These are phyloP conservation scores for Heterococcus sp. DNA, from an alignment of 108 stramenopile genomes.

Conservation along the genomic window DNA sequence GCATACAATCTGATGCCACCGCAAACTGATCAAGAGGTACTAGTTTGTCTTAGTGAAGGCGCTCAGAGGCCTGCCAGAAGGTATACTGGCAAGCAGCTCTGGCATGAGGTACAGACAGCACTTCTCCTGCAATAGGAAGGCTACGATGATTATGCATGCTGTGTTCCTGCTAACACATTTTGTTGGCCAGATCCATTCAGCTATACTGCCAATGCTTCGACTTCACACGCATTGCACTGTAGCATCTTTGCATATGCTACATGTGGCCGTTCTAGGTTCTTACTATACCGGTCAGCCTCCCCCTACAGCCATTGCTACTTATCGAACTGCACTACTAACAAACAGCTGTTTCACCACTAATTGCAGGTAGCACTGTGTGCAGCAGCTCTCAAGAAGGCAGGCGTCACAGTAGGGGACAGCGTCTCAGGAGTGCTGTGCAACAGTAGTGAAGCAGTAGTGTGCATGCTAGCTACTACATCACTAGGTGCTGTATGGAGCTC, in stretches of 20 bases:
- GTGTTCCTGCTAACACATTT: too few relatives aligned
- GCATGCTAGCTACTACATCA: conserved; percentile 23
- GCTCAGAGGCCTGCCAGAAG: background rate
- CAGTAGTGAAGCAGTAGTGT: conserved; percentile 23
- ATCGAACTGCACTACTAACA: too few relatives aligned
- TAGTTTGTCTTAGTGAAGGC: background rate
- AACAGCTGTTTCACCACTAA: background rate
- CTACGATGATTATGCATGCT: too few relatives aligned
- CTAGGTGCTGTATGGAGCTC: conserved; percentile 40
- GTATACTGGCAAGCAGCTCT: background rate
- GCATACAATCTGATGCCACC: conserved; percentile 33
- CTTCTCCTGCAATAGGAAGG: too few relatives aligned
- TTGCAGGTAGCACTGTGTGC: conserved; percentile 4
- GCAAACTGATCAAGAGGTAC: conserved; percentile 8
- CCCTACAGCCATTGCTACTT: too few relatives aligned
- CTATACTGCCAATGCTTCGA: too few relatives aligned
- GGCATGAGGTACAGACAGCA: background rate
- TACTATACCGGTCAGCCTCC: too few relatives aligned
- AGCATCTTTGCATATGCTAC: too few relatives aligned
- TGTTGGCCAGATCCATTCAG: too few relatives aligned
- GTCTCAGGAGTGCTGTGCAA: conserved; percentile 35
- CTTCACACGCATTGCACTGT: too few relatives aligned
- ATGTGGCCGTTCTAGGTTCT: too few relatives aligned
- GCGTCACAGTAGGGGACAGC: conserved; percentile 22
- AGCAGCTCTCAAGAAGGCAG: conserved; percentile 8